Evolutionary conservation across 1,284 basidiomycete genomes (phyloP).

Genomic region (Agroathelia rolfsii): DNA sequence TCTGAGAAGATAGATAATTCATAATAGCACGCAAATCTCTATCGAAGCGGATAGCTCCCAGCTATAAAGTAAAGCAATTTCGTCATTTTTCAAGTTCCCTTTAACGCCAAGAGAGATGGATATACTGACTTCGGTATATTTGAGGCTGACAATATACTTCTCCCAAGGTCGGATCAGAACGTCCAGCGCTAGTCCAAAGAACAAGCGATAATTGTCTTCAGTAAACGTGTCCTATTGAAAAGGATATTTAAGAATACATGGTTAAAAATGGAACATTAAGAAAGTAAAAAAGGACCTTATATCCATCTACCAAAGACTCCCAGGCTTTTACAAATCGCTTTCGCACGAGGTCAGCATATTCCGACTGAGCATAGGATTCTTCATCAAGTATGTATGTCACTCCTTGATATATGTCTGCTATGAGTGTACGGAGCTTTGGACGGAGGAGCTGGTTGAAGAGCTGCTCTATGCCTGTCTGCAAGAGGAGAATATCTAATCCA

Average conservation of each 20-base stretch:
- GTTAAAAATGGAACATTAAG: neutral
- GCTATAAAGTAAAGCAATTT: slow-evolving; percentile 30
- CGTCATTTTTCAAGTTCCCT: slow-evolving; percentile 4
- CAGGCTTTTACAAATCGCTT: slow-evolving; percentile 85
- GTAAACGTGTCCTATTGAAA: slow-evolving; percentile 66
- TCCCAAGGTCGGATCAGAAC: slow-evolving; percentile 91
- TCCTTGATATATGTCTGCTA: slow-evolving; percentile 85
- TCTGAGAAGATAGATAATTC: slow-evolving; percentile 78
- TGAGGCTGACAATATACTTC: slow-evolving; percentile 70
- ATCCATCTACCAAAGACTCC: slow-evolving; percentile 78
- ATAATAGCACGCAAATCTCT: slow-evolving; percentile 82
- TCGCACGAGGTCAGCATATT: slow-evolving; percentile 77
- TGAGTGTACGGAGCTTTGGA: slow-evolving; percentile 73
- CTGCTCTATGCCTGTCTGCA: slow-evolving; percentile 80
- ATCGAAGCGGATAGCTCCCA: slow-evolving; percentile 96
- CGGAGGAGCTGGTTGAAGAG: slow-evolving; percentile 89
- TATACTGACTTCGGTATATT: slow-evolving; percentile 76
- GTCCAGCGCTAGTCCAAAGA: slow-evolving; percentile 81
- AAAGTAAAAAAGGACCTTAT: slow-evolving; percentile 46
- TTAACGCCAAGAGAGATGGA: neutral
- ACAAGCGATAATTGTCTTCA: slow-evolving; percentile 77
- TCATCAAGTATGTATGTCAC: slow-evolving; percentile 86
- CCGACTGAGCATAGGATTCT: slow-evolving; percentile 73
- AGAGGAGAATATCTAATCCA: slow-evolving; percentile 8
- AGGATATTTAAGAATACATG: slow-evolving; percentile 1